These are phyloP conservation scores for Sclerotinia spermophila DNA, from an alignment of 2,329 filamentous ascomycete genomes.

Conservation along the genomic window DNA sequence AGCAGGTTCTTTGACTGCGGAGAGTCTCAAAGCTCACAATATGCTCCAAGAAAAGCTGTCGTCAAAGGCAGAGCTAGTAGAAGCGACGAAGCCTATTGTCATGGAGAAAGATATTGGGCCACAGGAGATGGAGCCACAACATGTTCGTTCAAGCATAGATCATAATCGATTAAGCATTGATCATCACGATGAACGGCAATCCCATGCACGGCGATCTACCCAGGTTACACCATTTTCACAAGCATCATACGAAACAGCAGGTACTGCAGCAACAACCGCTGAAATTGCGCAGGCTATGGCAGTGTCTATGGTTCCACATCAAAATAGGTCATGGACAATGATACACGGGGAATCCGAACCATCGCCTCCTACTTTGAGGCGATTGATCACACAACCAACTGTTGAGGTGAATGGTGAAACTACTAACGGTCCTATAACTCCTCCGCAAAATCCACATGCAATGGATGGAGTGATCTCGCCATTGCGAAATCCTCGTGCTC, in stretches of 20 bases:
- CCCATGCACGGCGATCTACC: constrained; percentile 44
- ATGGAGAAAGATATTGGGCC: constrained; percentile 23
- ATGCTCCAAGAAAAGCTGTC: constrained; percentile 31
- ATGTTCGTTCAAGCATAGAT: constrained; percentile 41
- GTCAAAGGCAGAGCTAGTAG: constrained; percentile 14
- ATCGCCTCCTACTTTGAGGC: constrained; percentile 17
- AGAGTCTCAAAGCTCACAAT: constrained; percentile 56
- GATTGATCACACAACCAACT: constrained; percentile 17
- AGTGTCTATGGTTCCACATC: constrained; percentile 60
- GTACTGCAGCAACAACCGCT: constrained; percentile 48
- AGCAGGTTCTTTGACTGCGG: constrained; percentile 53
- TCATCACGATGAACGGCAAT: constrained; percentile 38
- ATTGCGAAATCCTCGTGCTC: constrained; percentile 57
- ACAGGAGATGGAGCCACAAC: constrained; percentile 22
- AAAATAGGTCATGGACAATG: constrained; percentile 51
- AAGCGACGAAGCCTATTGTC: constrained; percentile 11
- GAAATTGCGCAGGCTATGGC: constrained; percentile 62
- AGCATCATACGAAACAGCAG: constrained; percentile 55
- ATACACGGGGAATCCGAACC: constrained; percentile 8
- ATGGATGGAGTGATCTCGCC: constrained; percentile 58
- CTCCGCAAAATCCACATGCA: constrained; percentile 47
- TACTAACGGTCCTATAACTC: constrained; percentile 46
- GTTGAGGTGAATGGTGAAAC: constrained; percentile 39
- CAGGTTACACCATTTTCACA: constrained; percentile 61
- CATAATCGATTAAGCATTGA: constrained; percentile 46